Percentiles rank a stretch among this genome's conserved stretches.
These are phyloP conservation scores for Paraphaeosphaeria minitans DNA, from an alignment of 2,329 filamentous ascomycete genomes.

Conservation along the genomic window DNA sequence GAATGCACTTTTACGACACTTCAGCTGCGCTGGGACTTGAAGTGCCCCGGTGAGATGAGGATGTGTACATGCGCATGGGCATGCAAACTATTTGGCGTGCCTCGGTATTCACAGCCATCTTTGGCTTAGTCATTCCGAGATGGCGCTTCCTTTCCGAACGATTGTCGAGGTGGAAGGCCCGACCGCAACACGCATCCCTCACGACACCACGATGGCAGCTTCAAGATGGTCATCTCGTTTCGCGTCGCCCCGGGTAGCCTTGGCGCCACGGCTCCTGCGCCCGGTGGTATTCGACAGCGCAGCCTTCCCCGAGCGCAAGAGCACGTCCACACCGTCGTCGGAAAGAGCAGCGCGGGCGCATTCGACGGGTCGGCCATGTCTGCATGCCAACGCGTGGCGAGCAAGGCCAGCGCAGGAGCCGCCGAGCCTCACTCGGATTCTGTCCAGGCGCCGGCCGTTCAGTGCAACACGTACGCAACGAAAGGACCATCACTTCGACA, in stretches of 20 bases:
- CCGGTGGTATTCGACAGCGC: constrained; percentile 21
- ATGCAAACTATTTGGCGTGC: not conserved
- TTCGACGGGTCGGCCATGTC: constrained; percentile 16
- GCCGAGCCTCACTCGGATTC: constrained; percentile 11
- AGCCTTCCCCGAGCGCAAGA: constrained; percentile 24
- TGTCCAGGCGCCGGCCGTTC: constrained; percentile 55
- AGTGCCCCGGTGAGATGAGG: too few species aligned
- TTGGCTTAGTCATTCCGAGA: constrained; percentile 9
- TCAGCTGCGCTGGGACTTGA: not conserved
- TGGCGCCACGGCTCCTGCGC: constrained; percentile 35
- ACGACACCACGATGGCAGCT: constrained; percentile 36
- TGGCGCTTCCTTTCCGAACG: constrained; percentile 8
- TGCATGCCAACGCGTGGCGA: constrained; percentile 11
- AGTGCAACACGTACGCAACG: constrained; percentile 66
- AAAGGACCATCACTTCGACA: constrained; percentile 96
- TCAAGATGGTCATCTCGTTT: constrained; percentile 44
- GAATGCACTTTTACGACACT: not conserved
- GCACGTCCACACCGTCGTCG: constrained; percentile 20
- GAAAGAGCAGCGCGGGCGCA: constrained; percentile 17
- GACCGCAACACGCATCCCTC: constrained; percentile 17
- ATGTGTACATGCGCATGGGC: too few species aligned
- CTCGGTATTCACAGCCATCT: not conserved
- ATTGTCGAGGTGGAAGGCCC: not conserved
- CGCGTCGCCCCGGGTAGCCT: constrained; percentile 45
- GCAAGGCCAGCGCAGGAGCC: constrained; percentile 10